These are phyloP conservation scores for Obelidium mucronatum DNA, from an alignment of 192 early-diverging fungal species.

Conservation along the genomic window DNA sequence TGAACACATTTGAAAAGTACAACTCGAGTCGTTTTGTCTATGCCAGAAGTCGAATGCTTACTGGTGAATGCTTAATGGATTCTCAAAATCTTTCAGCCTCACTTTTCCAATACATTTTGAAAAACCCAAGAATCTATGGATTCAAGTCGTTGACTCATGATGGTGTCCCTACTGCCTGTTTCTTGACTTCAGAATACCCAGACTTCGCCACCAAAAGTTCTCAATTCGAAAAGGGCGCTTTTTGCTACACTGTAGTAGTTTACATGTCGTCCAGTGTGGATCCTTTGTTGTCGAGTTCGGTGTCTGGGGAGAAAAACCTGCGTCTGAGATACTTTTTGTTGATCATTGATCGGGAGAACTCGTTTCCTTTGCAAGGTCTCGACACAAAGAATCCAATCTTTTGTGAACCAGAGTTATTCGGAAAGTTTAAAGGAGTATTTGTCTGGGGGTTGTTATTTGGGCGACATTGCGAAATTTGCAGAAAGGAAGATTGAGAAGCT, in stretches of 20 bases:
- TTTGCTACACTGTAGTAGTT: constrained; percentile 53
- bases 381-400: constrained; percentile 28
- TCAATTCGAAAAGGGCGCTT: constrained; percentile 26
- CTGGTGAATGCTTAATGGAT: constrained; percentile 39
- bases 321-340: constrained; percentile 50
- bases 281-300: background rate
- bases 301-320: background rate
- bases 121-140: constrained; percentile 57
- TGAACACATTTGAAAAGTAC: constrained; percentile 52
- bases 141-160: constrained; percentile 46
- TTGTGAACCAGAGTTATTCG: constrained; percentile 36
- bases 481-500: constrained; percentile 51
- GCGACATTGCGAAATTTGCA: constrained; percentile 55
- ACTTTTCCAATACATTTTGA: constrained; percentile 61
- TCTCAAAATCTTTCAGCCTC: constrained; percentile 32
- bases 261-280: constrained; percentile 22
- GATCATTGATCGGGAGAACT: constrained; percentile 44
- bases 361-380: constrained; percentile 40
- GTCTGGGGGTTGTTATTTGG: constrained; percentile 55
- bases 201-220: constrained; percentile 41
- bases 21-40: constrained; percentile 46
- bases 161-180: constrained; percentile 49
- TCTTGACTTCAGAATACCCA: constrained; percentile 42
- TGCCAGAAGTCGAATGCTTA: constrained; percentile 51
- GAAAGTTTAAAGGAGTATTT: constrained; percentile 56